phyloP scores from a whole-genome alignment of 2,329 filamentous ascomycete species.

The Sclerotinia trifoliorum region DNA sequence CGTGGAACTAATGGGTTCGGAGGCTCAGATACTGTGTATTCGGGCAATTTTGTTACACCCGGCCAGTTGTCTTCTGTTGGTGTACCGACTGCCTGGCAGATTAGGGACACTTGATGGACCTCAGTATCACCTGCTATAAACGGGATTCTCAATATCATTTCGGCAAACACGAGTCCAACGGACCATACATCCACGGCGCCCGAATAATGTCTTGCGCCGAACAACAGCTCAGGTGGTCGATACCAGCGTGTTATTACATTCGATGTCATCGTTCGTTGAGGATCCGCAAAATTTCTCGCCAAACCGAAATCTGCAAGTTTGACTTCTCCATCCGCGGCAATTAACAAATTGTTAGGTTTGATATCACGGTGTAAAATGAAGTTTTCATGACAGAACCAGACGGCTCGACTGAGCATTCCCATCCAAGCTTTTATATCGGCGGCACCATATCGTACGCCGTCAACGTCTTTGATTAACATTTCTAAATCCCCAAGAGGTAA shows the following conservation, averaged over 20 bases:
- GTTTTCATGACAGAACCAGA: constrained; percentile 97
- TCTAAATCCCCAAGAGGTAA: constrained; percentile 92
- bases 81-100: constrained; percentile 82
- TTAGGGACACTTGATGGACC: constrained; percentile 79
- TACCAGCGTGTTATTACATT: constrained; percentile 98
- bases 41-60: constrained; percentile 75
- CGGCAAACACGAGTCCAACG: constrained; percentile 88
- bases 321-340: constrained; percentile 87
- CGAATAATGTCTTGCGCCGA: constrained; percentile 83
- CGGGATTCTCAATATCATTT: constrained; percentile 78
- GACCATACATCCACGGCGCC: constrained; percentile 94
- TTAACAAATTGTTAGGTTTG: constrained; percentile 97
- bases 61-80: constrained; percentile 96
- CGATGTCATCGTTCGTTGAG: constrained; percentile 82
- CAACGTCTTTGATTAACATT: constrained; percentile 84
- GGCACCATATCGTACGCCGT: constrained; percentile 74
- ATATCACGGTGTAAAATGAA: constrained; percentile 95
- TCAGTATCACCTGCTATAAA: constrained; percentile 84
- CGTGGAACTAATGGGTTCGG: constrained; percentile 59
- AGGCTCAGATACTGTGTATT: constrained; percentile 69
- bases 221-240: constrained; percentile 88
- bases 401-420: constrained; percentile 88
- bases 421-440: constrained; percentile 98
- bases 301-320: constrained; percentile 98
- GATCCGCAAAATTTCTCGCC: constrained; percentile 84